Conservation (phyloP, 2,329 filamentous ascomycete genomes). For the Pseudogymnoascus pannorum region DNA sequence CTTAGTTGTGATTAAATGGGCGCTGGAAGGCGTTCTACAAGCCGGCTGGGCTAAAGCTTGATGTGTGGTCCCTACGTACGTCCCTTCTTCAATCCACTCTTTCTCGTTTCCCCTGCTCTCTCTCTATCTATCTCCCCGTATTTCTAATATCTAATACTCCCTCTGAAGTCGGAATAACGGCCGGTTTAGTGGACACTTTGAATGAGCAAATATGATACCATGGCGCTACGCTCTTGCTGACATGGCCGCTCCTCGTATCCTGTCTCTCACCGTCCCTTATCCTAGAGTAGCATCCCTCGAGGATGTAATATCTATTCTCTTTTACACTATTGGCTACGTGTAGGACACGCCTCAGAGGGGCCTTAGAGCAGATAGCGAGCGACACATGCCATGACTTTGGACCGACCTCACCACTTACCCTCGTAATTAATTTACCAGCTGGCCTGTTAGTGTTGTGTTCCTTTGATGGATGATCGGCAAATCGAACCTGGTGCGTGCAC, state of each 20-base stretch:
- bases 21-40: neutral
- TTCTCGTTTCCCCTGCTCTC: neutral
- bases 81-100: neutral
- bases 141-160: neutral
- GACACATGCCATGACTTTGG: neutral
- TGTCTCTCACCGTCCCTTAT: too few relatives aligned
- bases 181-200: neutral
- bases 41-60: constrained; percentile 5
- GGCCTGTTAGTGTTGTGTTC: neutral
- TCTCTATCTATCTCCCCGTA: neutral
- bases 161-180: neutral
- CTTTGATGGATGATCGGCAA: neutral
- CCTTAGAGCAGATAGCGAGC: neutral
- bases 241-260: too few relatives aligned
- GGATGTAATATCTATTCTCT: too few relatives aligned
- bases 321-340: neutral
- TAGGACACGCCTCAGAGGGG: neutral
- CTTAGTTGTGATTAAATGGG: neutral
- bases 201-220: neutral
- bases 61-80: neutral
- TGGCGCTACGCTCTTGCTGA: too few relatives aligned
- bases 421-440: neutral
- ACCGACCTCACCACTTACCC: neutral
- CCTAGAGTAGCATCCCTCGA: too few relatives aligned
- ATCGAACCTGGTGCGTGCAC: neutral